phyloP scores from a whole-genome alignment of 2,329 filamentous ascomycete genomes.

The Lizonia empirigonia region DNA sequence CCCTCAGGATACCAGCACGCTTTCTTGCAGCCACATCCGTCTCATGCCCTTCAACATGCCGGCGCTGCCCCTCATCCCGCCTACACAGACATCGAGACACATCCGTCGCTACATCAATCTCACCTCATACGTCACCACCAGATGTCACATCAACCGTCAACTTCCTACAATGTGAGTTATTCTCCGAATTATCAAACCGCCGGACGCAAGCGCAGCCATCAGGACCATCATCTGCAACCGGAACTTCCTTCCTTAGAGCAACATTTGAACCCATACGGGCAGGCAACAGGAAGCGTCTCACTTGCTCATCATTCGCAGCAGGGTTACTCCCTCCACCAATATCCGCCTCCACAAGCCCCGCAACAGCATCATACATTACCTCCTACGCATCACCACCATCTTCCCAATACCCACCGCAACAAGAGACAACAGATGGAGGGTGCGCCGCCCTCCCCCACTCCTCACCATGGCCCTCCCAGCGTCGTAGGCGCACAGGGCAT shows the following conservation, averaged over 20 bases:
- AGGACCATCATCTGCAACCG: slow-evolving; percentile 50
- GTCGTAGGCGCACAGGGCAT: slow-evolving; percentile 87
- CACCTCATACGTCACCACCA: slow-evolving; percentile 43
- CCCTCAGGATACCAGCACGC: slow-evolving; percentile 44
- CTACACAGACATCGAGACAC: slow-evolving; percentile 49
- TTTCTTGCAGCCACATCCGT: slow-evolving; percentile 46
- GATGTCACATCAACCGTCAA: slow-evolving; percentile 46
- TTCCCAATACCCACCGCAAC: slow-evolving; percentile 70
- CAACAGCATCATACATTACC: slow-evolving; percentile 36
- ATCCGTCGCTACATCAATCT: slow-evolving; percentile 44
- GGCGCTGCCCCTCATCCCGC: slow-evolving; percentile 42
- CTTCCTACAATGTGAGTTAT: slow-evolving; percentile 47
- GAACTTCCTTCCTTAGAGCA: slow-evolving; percentile 49
- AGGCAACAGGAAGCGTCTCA: slow-evolving; percentile 46
- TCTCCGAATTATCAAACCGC: slow-evolving; percentile 35
- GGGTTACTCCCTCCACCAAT: slow-evolving; percentile 46
- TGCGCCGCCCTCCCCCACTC: slow-evolving; percentile 42
- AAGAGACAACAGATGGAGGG: slow-evolving; percentile 65
- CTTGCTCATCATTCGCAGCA: slow-evolving; percentile 50
- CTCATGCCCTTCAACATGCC: slow-evolving; percentile 49
- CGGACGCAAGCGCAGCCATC: slow-evolving; percentile 53
- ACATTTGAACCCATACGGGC: slow-evolving; percentile 46
- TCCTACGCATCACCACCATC: slow-evolving; percentile 75
- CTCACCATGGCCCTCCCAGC: slow-evolving; percentile 71
- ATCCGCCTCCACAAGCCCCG: slow-evolving; percentile 34